These are phyloP conservation scores for Coriolopsis trogii DNA, from an alignment of 1,284 basidiomycete species.

Conservation along the genomic window DNA sequence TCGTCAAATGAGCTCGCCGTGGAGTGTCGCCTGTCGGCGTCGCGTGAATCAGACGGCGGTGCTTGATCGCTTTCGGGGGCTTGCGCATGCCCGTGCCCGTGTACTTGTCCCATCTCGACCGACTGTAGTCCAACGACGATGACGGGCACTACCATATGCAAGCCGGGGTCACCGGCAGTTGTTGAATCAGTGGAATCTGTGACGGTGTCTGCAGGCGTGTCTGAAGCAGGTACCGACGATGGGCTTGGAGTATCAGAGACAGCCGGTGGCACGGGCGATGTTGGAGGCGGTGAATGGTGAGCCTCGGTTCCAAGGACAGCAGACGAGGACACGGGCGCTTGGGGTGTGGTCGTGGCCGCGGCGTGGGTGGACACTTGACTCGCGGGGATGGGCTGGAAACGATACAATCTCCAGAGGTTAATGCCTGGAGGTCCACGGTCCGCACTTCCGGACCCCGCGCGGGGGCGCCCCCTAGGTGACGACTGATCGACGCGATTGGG, in stretches of 20 bases:
- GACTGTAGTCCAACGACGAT: conserved; percentile 81
- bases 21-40: conserved; percentile 1
- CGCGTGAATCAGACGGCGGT: conserved; percentile 4
- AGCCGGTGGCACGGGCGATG: conserved; percentile 5
- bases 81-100: conserved; percentile 23
- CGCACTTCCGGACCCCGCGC: conserved; percentile 11
- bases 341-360: conserved; percentile 24
- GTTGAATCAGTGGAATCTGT: conserved; percentile 4
- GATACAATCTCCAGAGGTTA: conserved; percentile 81
- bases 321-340: conserved; percentile 9
- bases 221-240: no score
- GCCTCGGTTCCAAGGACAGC: no score
- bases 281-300: conserved; percentile 11
- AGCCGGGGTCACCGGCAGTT: conserved; percentile 23
- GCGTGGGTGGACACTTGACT: conserved; percentile 28
- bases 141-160: conserved; percentile 68
- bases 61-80: conserved; percentile 9
- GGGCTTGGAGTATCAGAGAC: no score
- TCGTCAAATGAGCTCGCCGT: conserved; percentile 12
- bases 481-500: conserved; percentile 18
- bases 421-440: conserved; percentile 44
- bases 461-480: not conserved
- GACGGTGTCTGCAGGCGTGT: conserved; percentile 12
- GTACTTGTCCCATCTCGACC: conserved; percentile 51
- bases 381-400: conserved; percentile 68